Percentiles rank a stretch among this genome's conserved stretches.
phyloP scores from a whole-genome alignment of 1,284 basidiomycete genomes.

The Trichosporon ovoides region DNA sequence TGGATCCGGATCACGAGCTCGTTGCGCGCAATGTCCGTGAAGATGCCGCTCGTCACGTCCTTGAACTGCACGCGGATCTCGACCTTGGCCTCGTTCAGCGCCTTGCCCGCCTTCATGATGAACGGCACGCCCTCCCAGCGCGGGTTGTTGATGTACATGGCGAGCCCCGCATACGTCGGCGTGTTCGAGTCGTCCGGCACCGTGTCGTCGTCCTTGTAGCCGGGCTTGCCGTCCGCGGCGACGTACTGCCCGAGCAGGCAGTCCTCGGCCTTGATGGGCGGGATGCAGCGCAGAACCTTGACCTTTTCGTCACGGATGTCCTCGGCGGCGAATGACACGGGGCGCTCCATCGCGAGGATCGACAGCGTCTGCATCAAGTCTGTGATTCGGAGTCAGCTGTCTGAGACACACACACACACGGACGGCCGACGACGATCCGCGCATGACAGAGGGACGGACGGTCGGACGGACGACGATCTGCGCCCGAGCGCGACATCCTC shows the following conservation, averaged over 20 bases:
- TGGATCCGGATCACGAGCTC: slow-evolving; percentile 94
- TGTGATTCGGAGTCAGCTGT: slow-evolving; percentile 42
- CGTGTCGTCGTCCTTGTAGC: slow-evolving; percentile 92
- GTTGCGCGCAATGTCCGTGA: slow-evolving; percentile 88
- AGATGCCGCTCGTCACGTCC: slow-evolving; percentile 90
- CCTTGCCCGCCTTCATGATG: slow-evolving; percentile 94
- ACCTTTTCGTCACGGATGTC: slow-evolving; percentile 98
- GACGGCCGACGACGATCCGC: not conserved
- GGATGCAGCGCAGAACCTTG: slow-evolving; percentile 85
- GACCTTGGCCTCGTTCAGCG: slow-evolving; percentile 92
- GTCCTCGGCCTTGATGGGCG: slow-evolving; percentile 69
- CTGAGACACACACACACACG: not conserved
- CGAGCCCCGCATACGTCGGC: slow-evolving; percentile 85
- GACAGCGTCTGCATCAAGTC: slow-evolving; percentile 89
- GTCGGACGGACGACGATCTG: too few species aligned
- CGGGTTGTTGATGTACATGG: slow-evolving; percentile 85
- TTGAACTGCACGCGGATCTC: slow-evolving; percentile 95
- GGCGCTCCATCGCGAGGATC: slow-evolving; percentile 90
- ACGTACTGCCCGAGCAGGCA: slow-evolving; percentile 90
- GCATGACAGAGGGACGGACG: not conserved
- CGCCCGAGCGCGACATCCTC: too few species aligned
- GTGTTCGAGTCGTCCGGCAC: slow-evolving; percentile 86
- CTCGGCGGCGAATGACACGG: slow-evolving; percentile 92
- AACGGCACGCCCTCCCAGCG: slow-evolving; percentile 97
- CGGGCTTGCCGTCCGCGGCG: slow-evolving; percentile 79